These are phyloP conservation scores for Hydnum rufescens DNA, from an alignment of 768 basidiomycete species.

Conservation along the genomic window DNA sequence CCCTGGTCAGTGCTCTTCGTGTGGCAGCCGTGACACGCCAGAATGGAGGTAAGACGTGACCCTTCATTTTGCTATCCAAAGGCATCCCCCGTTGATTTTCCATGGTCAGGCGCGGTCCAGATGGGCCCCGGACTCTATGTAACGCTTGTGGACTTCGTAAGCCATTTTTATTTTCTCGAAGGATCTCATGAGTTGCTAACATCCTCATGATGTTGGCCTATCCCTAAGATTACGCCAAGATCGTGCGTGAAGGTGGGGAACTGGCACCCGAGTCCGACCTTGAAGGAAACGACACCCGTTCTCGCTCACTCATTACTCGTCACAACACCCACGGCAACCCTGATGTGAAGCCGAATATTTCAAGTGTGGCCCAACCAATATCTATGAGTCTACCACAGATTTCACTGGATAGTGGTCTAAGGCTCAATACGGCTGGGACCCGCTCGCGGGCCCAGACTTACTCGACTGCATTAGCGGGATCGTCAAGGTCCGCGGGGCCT, in stretches of 20 bases:
- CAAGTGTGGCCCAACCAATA: too few species aligned
- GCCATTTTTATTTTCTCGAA: neutral
- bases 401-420: too few species aligned
- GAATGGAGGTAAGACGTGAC: conserved; percentile 14
- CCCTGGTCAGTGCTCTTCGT: conserved; percentile 11
- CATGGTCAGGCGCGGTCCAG: conserved; percentile 15
- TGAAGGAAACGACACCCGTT: too few species aligned
- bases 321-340: too few species aligned
- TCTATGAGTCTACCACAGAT: too few species aligned
- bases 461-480: too few species aligned
- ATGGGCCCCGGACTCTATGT: conserved; percentile 20
- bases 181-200: neutral
- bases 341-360: too few species aligned
- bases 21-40: conserved; percentile 19
- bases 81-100: neutral
- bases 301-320: too few species aligned
- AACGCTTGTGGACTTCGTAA: conserved; percentile 17
- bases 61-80: neutral
- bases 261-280: neutral
- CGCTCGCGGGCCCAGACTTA: too few species aligned
- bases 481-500: too few species aligned
- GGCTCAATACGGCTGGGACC: too few species aligned
- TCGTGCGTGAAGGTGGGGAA: conserved; percentile 3
- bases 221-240: conserved; percentile 11
- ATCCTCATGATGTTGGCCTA: neutral